phyloP scores from a whole-genome alignment of 768 basidiomycete species.

The Pleurotus cornucopiae region DNA sequence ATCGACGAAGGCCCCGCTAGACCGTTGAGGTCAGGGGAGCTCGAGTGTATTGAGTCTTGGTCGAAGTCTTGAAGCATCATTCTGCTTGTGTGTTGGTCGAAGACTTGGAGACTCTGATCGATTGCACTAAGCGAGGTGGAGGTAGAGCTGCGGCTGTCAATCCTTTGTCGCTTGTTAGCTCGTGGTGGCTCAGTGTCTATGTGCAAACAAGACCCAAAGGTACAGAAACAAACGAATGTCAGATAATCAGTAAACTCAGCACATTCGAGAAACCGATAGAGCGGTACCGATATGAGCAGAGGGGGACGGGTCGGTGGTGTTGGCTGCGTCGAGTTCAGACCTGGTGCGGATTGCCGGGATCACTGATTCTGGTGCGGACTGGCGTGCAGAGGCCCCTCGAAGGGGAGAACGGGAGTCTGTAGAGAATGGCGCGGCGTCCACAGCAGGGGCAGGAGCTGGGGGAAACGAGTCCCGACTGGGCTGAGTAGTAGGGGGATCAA shows the following conservation, averaged over 20 bases:
- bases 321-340: slow-evolving; percentile 55
- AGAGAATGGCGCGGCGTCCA: slow-evolving; percentile 35
- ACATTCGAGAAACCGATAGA: slow-evolving; percentile 6
- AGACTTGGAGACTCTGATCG: slow-evolving; percentile 27
- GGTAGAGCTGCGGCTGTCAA: slow-evolving; percentile 35
- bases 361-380: slow-evolving; percentile 33
- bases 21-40: slow-evolving; percentile 37
- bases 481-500: slow-evolving; percentile 64
- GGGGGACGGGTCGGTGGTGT: slow-evolving; percentile 26
- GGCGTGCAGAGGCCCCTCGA: slow-evolving; percentile 20
- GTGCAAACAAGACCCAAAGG: background rate
- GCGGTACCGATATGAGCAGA: slow-evolving; percentile 32
- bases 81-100: slow-evolving; percentile 26
- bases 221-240: background rate
- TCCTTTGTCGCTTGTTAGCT: slow-evolving; percentile 71
- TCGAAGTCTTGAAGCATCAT: slow-evolving; percentile 55
- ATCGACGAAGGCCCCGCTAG: slow-evolving; percentile 52
- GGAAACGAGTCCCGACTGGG: slow-evolving; percentile 52
- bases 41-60: slow-evolving; percentile 39
- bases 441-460: slow-evolving; percentile 41
- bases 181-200: slow-evolving; percentile 48
- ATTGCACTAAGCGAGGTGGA: slow-evolving; percentile 23
- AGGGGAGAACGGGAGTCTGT: slow-evolving; percentile 14
- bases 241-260: no score
- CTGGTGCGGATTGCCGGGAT: slow-evolving; percentile 64